Base-by-base conservation (phyloP, 768 basidiomycete genomes). In the Amanita phalloides region DNA sequence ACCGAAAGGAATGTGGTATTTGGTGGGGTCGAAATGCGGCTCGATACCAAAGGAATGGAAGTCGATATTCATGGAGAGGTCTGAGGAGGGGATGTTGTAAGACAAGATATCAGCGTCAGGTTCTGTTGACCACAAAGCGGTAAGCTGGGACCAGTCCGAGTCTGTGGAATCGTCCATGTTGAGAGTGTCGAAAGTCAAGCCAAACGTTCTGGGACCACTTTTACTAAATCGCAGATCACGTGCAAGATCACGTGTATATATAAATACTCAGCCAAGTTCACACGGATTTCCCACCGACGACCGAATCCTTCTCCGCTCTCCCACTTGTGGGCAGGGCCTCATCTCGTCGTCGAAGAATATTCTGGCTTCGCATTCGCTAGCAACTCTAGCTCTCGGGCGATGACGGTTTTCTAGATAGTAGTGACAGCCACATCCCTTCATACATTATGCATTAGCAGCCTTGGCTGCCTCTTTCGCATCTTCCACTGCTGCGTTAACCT, bases 401-500 rank as follows among this genome's bases (percentile, higher is more conserved):
- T 81, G 79, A 82, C 78, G 78, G 77, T 72, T 74, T 81, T 75
- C 81, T 82, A 82, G 81, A 82, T 82, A 82, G 81, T 82, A 71
- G 78, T 73, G 78, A 66, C 73, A 81, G 78, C 76, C 70, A 82
- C 76, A 80, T 61, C 48, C 43, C 28, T 58, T 36, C 11, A 13
- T 37, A 37, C 35, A 23, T 10, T 33, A 49, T 33, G 30, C 45
- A 23, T 74, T 82, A 62, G 79, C 76, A 62, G 79, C 76, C 61
- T 81, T 81, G 45, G 78, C 82, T 68, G 89, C 88, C 49, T 87
- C 91, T 72, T 91, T 87, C 21, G 93, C 93, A 55, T 92, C 93
- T 43, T 82, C 86, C 33, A 96, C 93, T 50, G 93, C 93, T 42
- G 91, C 88, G 75, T 95, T 95, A 69, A 94, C 84, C 78, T 92